Evolutionary conservation across 2,329 filamentous ascomycete species (phyloP), one percentile per base, ranked within the genome.

Genomic region (Coniochaeta sp.): DNA sequence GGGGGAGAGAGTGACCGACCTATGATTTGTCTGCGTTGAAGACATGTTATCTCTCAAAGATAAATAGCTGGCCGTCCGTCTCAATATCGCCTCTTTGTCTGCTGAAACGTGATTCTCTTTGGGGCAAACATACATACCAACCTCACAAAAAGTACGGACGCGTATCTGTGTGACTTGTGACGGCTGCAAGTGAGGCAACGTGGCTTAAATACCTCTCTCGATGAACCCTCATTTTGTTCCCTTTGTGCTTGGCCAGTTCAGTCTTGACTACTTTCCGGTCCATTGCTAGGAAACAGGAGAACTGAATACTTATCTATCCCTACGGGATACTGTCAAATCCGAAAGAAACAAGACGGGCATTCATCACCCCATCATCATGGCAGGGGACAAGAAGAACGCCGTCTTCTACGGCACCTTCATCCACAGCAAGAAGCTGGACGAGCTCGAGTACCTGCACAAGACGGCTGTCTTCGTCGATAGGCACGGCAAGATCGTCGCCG

Each of bases 391-490:
- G 10, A 47, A 47, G 42, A 24, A 24, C 42, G 24, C 28, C 28
- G 66, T 85, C 22, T 81, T 84, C 64, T 67, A 80, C 40, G 83
- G 83, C 61, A 80, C 78, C 0, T 86, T 86, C 65, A 73, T 86
- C 60, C 81, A 85, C 70, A 78, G 78, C 69, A 79, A 75, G 63
- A 73, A 70, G 16, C 75, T 78, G 3, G 73, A 75, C 60, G 70
- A 79, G 66, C 74, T 86, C 17, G 74, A 81, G 57, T 81, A 81
- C 62, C 67, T 83, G 10, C 79, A 84, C 66, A 68, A 79, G 57
- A 72, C 80, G 0, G 79, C 77, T 1, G 69, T 85, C 12, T 81
- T 74, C 36, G 82, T 86, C n/a, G 77, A 82, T 58, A 65, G 62
- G 3, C 60, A 68, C 0, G 83, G 83, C 57, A 77, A 69, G 57